A percentile compares a stretch with the other conserved stretches of the same genome.
These are phyloP conservation scores for Plasmodium knowlesi DNA, from an alignment of 169 alveolate species.

Conservation along the genomic window DNA sequence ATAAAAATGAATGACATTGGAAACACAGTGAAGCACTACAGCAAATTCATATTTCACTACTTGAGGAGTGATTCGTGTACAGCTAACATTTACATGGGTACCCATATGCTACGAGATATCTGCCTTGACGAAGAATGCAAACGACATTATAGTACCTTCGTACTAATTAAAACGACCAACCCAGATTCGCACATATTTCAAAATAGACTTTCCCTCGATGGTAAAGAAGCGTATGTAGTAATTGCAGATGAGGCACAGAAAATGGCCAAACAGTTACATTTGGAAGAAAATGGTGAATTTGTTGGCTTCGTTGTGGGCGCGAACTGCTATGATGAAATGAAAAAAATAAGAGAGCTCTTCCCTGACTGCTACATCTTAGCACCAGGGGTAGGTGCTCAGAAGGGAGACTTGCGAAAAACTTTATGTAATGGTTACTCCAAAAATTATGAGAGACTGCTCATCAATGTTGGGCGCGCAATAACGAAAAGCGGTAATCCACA, in stretches of 20 bases:
- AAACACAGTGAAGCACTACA: constrained; percentile 83
- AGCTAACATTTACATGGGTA: constrained; percentile 83
- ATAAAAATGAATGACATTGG: constrained; percentile 86
- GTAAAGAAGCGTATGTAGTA: constrained; percentile 76
- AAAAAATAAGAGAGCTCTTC: constrained; percentile 72
- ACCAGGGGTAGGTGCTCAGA: constrained; percentile 87
- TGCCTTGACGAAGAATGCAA: constrained; percentile 73
- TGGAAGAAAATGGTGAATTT: constrained; percentile 59
- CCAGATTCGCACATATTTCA: constrained; percentile 79
- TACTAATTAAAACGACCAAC: constrained; percentile 81
- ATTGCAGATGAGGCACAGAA: constrained; percentile 77
- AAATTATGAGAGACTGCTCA: constrained; percentile 29
- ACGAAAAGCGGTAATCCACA: constrained; percentile 45
- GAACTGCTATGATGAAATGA: constrained; percentile 80
- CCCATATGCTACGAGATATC: constrained; percentile 78
- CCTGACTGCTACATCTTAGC: constrained; percentile 79
- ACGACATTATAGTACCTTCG: constrained; percentile 75
- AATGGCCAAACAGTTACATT: constrained; percentile 27
- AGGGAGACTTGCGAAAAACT: constrained; percentile 79
- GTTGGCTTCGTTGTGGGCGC: constrained; percentile 80
- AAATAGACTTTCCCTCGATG: constrained; percentile 56
- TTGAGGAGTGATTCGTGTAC: constrained; percentile 84
- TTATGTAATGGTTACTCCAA: constrained; percentile 75
- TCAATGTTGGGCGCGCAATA: constrained; percentile 71
- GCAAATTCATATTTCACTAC: constrained; percentile 81